Evolutionary conservation across 352 stramenopile species (phyloP).

Genomic region (Pythium vanterpoolii): DNA sequence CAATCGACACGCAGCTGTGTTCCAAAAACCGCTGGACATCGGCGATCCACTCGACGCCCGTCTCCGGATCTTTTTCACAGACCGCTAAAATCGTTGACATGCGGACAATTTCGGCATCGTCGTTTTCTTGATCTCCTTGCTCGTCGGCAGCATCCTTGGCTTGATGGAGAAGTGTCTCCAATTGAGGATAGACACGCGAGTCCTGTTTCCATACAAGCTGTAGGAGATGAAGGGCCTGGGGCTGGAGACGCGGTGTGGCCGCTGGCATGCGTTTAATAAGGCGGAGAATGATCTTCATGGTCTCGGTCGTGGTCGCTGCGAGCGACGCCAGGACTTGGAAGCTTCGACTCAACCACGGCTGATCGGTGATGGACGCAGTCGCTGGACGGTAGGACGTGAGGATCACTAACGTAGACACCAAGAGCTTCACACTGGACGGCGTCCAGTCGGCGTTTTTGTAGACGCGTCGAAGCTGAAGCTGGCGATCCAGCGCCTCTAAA

Average conservation of each 20-base stretch:
- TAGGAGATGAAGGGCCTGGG: constrained; percentile 54
- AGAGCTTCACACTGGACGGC: constrained; percentile 29
- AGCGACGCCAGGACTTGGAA: constrained; percentile 50
- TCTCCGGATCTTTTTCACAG: constrained; percentile 59
- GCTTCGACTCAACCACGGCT: constrained; percentile 34
- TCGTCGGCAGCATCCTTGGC: constrained; percentile 13
- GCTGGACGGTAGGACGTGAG: constrained; percentile 32
- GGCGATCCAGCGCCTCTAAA: constrained; percentile 36
- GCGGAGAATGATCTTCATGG: constrained; percentile 71
- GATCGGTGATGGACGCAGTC: not conserved
- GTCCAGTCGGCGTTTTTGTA: constrained; percentile 29
- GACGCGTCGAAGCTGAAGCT: constrained; percentile 18
- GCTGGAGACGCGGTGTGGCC: constrained; percentile 23
- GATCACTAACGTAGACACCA: constrained; percentile 65
- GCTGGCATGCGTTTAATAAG: constrained; percentile 59
- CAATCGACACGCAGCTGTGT: constrained; percentile 44
- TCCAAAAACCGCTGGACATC: constrained; percentile 58
- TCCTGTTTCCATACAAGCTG: constrained; percentile 63
- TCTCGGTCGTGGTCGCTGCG: constrained; percentile 54
- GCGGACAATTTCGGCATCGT: constrained; percentile 37
- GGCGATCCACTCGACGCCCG: constrained; percentile 65
- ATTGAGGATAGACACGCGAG: constrained; percentile 57
- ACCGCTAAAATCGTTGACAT: constrained; percentile 62
- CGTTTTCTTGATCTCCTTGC: constrained; percentile 22
- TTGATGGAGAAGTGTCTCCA: constrained; percentile 45